These are phyloP conservation scores for Saccharomyces jurei DNA, from an alignment of 805 yeast genomes.

Conservation along the genomic window DNA sequence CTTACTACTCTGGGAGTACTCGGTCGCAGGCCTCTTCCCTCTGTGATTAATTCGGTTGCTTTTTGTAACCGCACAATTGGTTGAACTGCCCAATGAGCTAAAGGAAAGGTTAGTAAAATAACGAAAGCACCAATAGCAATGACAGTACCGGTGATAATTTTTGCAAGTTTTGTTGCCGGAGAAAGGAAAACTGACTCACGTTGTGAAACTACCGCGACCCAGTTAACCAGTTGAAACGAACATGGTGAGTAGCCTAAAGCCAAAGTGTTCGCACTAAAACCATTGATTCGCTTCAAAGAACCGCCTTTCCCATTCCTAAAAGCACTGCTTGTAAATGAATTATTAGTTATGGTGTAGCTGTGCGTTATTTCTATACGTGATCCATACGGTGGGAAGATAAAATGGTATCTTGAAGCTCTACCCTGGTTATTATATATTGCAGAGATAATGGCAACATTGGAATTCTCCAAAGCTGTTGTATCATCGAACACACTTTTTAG, in stretches of 20 bases:
- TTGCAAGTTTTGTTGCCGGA: constrained; percentile 54
- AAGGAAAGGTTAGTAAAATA: constrained; percentile 68
- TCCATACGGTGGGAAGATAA: constrained; percentile 36
- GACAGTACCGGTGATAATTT: constrained; percentile 69
- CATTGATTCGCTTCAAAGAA: constrained; percentile 31
- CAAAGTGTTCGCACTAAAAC: constrained; percentile 34
- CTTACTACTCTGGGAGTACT: constrained; percentile 16
- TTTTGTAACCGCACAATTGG: constrained; percentile 74
- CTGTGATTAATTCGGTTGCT: constrained; percentile 59
- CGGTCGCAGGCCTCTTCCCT: constrained; percentile 34
- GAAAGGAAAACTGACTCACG: constrained; percentile 46
- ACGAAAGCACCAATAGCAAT: constrained; percentile 70
- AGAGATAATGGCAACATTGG: constrained; percentile 28
- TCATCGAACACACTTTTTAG: constrained; percentile 35
- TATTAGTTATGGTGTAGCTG: constrained; percentile 23
- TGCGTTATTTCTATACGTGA: constrained; percentile 13
- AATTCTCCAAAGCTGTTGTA: constrained; percentile 35
- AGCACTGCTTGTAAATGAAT: constrained; percentile 31
- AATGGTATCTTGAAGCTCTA: constrained; percentile 29
- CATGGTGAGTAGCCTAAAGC: constrained; percentile 52
- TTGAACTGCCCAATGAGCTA: constrained; percentile 76
- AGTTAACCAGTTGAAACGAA: constrained; percentile 37
- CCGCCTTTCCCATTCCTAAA: constrained; percentile 36
- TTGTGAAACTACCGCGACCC: constrained; percentile 76
- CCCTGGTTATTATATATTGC: constrained; percentile 22